Percentiles rank a stretch among this genome's conserved stretches.
phyloP scores from a whole-genome alignment of 257 asterid species.

The Capsicum baccatum region DNA sequence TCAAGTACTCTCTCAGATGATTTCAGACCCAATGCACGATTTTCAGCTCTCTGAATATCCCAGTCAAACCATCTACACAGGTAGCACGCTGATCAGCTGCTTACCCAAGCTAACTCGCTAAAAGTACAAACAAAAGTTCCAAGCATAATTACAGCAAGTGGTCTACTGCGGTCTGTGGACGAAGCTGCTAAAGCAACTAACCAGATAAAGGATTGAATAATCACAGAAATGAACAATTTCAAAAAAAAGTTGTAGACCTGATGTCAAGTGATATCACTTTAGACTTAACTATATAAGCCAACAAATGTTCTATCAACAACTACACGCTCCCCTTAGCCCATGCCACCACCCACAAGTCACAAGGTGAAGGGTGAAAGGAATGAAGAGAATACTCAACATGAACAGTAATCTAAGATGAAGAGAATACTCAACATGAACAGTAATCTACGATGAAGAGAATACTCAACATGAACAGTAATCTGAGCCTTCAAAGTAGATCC shows the following conservation, averaged over 20 bases:
- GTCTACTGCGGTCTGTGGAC: neutral
- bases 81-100: neutral
- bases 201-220: neutral
- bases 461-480: conserved; percentile 3
- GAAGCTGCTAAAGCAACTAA: neutral
- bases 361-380: neutral
- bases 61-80: conserved; percentile 79
- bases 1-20: conserved; percentile 67
- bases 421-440: neutral
- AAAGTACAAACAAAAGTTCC: neutral
- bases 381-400: neutral
- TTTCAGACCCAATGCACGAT: conserved; percentile 52
- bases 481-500: conserved; percentile 4
- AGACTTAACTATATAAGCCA: neutral
- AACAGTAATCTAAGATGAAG: neutral
- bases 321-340: neutral
- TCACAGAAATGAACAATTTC: conserved; percentile 14
- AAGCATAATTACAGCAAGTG: neutral
- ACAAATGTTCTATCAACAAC: neutral
- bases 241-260: neutral
- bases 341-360: conserved; percentile 17
- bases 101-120: conserved; percentile 18
- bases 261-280: neutral
- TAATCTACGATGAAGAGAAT: neutral
- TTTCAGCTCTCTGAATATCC: conserved; percentile 48